Percentiles rank a stretch among this genome's conserved stretches.
These are phyloP conservation scores for Plasmodium yoelii DNA, from an alignment of 169 alveolate genomes.

Conservation along the genomic window DNA sequence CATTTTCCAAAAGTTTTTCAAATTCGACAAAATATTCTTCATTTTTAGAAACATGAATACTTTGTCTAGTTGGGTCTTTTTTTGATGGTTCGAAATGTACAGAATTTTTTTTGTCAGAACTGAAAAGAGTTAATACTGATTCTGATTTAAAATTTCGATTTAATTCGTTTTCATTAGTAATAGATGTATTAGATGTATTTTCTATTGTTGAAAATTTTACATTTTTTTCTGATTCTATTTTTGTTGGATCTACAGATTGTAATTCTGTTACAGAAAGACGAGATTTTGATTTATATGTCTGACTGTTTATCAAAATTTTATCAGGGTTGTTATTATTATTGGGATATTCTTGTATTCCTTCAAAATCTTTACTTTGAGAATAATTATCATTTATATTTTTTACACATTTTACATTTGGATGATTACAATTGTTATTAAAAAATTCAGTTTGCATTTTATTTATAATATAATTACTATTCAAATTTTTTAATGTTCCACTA, in stretches of 20 bases:
- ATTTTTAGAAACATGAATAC: conserved; percentile 19
- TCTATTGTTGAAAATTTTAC: conserved; percentile 1
- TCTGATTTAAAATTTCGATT: too few relatives aligned
- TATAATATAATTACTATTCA: conserved; percentile 48
- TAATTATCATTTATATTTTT: conserved; percentile 3
- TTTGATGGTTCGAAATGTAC: neutral
- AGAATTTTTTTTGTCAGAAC: neutral
- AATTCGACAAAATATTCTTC: conserved; percentile 1
- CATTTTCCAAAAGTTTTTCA: conserved; percentile 26
- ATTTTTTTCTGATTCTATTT: neutral
- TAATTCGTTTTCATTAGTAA: neutral
- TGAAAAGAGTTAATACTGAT: too few relatives aligned
- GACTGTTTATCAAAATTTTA: too few relatives aligned
- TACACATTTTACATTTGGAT: conserved; percentile 23
- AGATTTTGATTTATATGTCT: neutral
- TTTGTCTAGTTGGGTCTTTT: neutral
- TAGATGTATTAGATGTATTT: too few relatives aligned
- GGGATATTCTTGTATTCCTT: too few relatives aligned
- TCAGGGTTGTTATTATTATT: too few relatives aligned
- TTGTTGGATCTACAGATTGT: neutral
- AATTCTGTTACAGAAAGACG: conserved; percentile 29
- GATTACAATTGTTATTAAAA: conserved; percentile 17
- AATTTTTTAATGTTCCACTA: conserved; percentile 29
- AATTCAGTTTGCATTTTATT: conserved; percentile 59
- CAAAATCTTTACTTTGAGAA: too few relatives aligned